Evolutionary conservation across 345 rosid species (phyloP).

Genomic region (Pugionium dolabratum): DNA sequence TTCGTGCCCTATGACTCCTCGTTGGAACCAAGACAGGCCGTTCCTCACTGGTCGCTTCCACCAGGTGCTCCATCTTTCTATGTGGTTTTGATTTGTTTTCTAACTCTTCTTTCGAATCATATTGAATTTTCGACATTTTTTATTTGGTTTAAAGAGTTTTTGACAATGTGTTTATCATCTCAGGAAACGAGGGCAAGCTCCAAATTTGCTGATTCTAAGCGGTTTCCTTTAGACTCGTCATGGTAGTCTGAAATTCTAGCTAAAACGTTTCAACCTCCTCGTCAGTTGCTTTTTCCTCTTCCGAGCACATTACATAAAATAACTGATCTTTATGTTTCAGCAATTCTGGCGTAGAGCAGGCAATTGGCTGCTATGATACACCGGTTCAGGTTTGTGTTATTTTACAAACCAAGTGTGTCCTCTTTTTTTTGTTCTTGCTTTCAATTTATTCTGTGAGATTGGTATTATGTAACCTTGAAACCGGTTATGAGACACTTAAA

Average conservation of each 20-base stretch:
- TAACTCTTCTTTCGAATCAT: neutral
- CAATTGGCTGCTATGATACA: slow-evolving; percentile 74
- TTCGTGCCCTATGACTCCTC: slow-evolving; percentile 76
- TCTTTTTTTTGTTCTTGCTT: neutral
- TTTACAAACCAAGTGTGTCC: neutral
- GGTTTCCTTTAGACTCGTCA: slow-evolving; percentile 46
- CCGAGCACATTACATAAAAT: neutral
- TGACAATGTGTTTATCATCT: slow-evolving; percentile 11
- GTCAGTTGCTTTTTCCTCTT: slow-evolving; percentile 1
- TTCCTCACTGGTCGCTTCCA: slow-evolving; percentile 91
- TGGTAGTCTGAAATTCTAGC: slow-evolving; percentile 41
- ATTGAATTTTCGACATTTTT: neutral
- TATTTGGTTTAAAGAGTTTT: slow-evolving; percentile 3
- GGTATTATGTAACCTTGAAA: slow-evolving; percentile 8
- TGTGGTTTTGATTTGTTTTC: neutral
- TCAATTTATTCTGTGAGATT: neutral
- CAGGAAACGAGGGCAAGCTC: slow-evolving; percentile 70
- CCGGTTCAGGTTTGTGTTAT: slow-evolving; percentile 66
- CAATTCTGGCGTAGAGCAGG: slow-evolving; percentile 51
- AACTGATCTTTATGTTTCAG: slow-evolving; percentile 16
- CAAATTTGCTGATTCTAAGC: slow-evolving; percentile 54
- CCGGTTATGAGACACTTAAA: slow-evolving; percentile 15
- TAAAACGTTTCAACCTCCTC: neutral
- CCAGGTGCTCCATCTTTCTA: slow-evolving; percentile 47
- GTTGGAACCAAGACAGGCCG: slow-evolving; percentile 88